phyloP scores from a whole-genome alignment of 2,329 filamentous ascomycete species.

The Cercospora sp. region DNA sequence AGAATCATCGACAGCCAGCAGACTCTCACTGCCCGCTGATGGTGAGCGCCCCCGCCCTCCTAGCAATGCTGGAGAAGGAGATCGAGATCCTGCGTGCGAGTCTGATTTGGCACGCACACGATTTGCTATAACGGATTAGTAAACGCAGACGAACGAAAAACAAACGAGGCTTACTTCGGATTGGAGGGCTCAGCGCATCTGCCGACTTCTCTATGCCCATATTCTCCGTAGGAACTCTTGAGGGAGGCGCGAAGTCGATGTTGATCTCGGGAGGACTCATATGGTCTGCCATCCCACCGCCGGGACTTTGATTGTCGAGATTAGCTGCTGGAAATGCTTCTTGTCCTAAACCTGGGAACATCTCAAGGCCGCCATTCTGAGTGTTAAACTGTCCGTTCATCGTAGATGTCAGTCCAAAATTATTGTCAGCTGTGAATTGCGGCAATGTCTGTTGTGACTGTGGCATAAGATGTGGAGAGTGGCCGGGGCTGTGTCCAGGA shows the following conservation, averaged over 20 bases:
- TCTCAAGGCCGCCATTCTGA: slow-evolving; percentile 49
- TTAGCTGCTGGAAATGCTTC: slow-evolving; percentile 52
- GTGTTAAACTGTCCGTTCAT: slow-evolving; percentile 51
- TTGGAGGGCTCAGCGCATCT: slow-evolving; percentile 81
- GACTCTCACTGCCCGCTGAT: slow-evolving; percentile 38
- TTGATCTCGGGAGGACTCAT: slow-evolving; percentile 95
- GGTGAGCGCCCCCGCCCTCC: slow-evolving; percentile 39
- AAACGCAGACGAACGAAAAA: neutral
- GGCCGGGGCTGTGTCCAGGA: slow-evolving; percentile 57
- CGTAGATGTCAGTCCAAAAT: slow-evolving; percentile 50
- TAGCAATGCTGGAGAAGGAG: slow-evolving; percentile 43
- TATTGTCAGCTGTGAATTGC: slow-evolving; percentile 47
- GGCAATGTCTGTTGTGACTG: slow-evolving; percentile 62
- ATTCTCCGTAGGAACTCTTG: slow-evolving; percentile 44
- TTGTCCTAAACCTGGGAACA: slow-evolving; percentile 52
- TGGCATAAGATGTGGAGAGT: slow-evolving; percentile 65
- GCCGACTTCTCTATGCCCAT: slow-evolving; percentile 59
- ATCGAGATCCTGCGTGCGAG: slow-evolving; percentile 54
- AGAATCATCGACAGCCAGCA: slow-evolving; percentile 46
- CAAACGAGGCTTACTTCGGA: slow-evolving; percentile 52
- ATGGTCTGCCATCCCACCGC: slow-evolving; percentile 66
- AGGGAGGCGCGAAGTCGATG: slow-evolving; percentile 82
- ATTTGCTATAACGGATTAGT: slow-evolving; percentile 33
- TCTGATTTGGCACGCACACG: slow-evolving; percentile 62
- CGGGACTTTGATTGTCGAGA: slow-evolving; percentile 44